phyloP scores from a whole-genome alignment of 2,329 filamentous ascomycete genomes.

The Colletotrichum tropicicola region DNA sequence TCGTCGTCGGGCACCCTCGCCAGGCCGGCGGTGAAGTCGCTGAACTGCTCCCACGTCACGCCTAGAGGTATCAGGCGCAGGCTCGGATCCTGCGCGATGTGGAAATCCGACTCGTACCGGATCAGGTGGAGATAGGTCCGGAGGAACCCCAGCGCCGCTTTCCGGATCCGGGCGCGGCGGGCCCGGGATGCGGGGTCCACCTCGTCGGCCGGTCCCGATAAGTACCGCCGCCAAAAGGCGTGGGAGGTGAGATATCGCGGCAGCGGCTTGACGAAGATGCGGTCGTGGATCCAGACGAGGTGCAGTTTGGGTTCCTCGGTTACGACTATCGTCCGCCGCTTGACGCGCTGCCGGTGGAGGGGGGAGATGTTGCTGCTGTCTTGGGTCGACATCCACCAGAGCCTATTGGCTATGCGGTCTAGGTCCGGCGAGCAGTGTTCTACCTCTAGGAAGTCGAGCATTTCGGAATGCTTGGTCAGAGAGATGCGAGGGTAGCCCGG shows the following conservation, averaged over 20 bases:
- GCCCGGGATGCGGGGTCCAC: not conserved
- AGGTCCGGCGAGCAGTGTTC: constrained; percentile 26
- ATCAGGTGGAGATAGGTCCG: constrained; percentile 43
- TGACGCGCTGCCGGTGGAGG: constrained; percentile 40
- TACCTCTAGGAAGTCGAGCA: constrained; percentile 11
- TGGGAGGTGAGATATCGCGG: constrained; percentile 38
- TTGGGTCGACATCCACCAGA: constrained; percentile 12
- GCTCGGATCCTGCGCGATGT: constrained; percentile 36
- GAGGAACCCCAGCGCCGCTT: constrained; percentile 42
- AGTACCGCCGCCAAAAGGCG: constrained; percentile 36
- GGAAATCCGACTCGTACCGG: constrained; percentile 43
- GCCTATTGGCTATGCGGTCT: constrained; percentile 7
- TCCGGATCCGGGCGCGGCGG: constrained; percentile 9
- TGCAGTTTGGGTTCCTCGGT: constrained; percentile 45
- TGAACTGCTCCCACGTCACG: constrained; percentile 33
- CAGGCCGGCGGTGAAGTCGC: constrained; percentile 24
- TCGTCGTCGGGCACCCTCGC: constrained; percentile 23
- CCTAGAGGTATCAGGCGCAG: constrained; percentile 26
- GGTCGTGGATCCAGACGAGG: constrained; percentile 40
- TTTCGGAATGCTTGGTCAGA: not conserved
- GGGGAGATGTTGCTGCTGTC: constrained; percentile 32
- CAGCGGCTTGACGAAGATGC: constrained; percentile 44
- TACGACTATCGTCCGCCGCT: constrained; percentile 39
- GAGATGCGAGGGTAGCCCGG: constrained; percentile 23
- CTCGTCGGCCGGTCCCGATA: not conserved